Percentiles rank a stretch among this genome's conserved stretches.
phyloP scores from a whole-genome alignment of 257 asterid species.

The Linderniella brevidens region DNA sequence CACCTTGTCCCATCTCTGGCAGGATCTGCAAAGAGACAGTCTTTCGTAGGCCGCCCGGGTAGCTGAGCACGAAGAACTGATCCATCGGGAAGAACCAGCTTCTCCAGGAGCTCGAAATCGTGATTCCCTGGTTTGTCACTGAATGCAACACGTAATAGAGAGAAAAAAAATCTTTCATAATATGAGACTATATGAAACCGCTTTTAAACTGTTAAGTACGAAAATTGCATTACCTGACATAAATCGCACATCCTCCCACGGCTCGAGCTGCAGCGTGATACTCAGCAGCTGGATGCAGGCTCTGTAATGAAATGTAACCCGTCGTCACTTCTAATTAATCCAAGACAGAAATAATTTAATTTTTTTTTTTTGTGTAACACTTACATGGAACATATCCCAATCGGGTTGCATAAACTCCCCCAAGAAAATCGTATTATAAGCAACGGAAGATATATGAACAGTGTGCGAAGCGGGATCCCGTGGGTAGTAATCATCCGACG shows the following conservation, averaged over 20 bases:
- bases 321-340: not conserved
- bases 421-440: slow-evolving; percentile 64
- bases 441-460: slow-evolving; percentile 71
- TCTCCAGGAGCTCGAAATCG: slow-evolving; percentile 74
- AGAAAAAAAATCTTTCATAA: slow-evolving; percentile 8
- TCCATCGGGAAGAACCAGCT: slow-evolving; percentile 85
- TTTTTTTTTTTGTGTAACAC: slow-evolving; percentile 12
- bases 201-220: not conserved
- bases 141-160: not conserved
- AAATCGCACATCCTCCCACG: slow-evolving; percentile 52
- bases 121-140: slow-evolving; percentile 76
- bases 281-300: slow-evolving; percentile 85
- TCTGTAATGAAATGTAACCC: slow-evolving; percentile 22
- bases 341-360: too few relatives aligned
- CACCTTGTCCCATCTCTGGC: slow-evolving; percentile 62
- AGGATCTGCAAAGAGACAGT: slow-evolving; percentile 54
- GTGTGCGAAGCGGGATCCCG: slow-evolving; percentile 94
- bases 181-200: not conserved
- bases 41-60: slow-evolving; percentile 57
- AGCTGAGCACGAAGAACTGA: slow-evolving; percentile 69
- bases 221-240: slow-evolving; percentile 58
- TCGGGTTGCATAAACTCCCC: slow-evolving; percentile 91
- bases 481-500: slow-evolving; percentile 90
- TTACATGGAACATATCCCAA: slow-evolving; percentile 96
- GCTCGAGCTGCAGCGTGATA: slow-evolving; percentile 97